A percentile compares a stretch with the other conserved stretches of the same genome.
phyloP scores from a whole-genome alignment of 2,329 filamentous ascomycete genomes.

The Paracorniculantispora psalliotae region DNA sequence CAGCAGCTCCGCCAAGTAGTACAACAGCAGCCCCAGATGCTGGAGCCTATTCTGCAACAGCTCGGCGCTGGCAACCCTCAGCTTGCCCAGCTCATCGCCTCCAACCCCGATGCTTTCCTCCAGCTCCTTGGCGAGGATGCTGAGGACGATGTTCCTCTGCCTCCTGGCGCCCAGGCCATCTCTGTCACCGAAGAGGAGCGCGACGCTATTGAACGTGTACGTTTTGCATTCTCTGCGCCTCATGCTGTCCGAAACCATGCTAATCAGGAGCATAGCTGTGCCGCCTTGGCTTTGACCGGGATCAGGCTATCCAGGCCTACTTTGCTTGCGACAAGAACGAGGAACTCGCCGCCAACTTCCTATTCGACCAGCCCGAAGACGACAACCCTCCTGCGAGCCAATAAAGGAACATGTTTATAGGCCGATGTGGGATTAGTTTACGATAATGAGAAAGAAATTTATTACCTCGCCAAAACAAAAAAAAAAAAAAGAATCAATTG shows the following conservation, averaged over 20 bases:
- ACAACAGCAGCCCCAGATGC: conserved; percentile 96
- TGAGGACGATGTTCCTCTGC: conserved; percentile 77
- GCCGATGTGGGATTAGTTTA: not conserved
- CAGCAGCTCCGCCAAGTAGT: conserved; percentile 96
- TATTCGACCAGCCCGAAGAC: conserved; percentile 95
- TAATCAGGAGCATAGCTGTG: conserved; percentile 58
- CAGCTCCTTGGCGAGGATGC: conserved; percentile 82
- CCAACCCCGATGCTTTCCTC: conserved; percentile 90
- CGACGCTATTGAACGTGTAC: conserved; percentile 91
- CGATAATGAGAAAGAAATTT: conserved; percentile 13
- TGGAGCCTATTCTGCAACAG: conserved; percentile 95
- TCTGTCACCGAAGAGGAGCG: conserved; percentile 93
- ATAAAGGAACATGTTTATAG: conserved; percentile 14
- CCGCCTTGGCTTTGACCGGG: conserved; percentile 85
- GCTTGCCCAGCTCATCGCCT: conserved; percentile 84
- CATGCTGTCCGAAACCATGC: not conserved
- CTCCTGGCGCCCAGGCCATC: conserved; percentile 84
- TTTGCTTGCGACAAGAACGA: conserved; percentile 99
- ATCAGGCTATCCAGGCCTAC: conserved; percentile 94
- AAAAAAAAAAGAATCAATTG: not conserved
- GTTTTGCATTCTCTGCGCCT: conserved; percentile 12
- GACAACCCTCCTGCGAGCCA: conserved; percentile 53
- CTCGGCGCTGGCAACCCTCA: conserved; percentile 93
- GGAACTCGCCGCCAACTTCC: conserved; percentile 93
- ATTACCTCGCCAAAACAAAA: not conserved